Base-by-base conservation (phyloP, 2,329 filamentous ascomycete genomes). In the Metarhizium humberi region DNA sequence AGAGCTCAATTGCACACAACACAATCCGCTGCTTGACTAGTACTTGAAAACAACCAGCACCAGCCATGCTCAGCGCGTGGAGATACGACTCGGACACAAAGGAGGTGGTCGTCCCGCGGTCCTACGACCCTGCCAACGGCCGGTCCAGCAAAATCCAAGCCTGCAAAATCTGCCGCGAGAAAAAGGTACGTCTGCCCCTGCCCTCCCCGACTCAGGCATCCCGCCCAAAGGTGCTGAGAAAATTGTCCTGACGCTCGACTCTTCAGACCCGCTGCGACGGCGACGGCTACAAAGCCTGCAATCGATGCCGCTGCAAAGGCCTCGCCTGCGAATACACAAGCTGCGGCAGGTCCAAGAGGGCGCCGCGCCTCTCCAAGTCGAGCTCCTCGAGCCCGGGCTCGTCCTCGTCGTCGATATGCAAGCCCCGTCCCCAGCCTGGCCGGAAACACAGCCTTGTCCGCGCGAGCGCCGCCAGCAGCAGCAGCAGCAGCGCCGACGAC, bases 21-120 rank as follows among this genome's bases (percentile, higher is more conserved):
- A 25, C 25, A 25, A 25, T 1, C 25, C 3, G 25, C 25, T 25
- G 25, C 25, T 25, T 25, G 20, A 25, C 20, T 25, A 25, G 3
- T 25, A 25, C 25, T 4, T 25, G 25, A 4, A 25, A 25, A 25
- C 25, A 25, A 4, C 25, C 25, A 25, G 25, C 25, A 20, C 30
- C 45, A 13, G 20, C 47, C 29, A 55, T 55, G 53, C 50, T 55
- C 18, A 50, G 16, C 16, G 48, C 53, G 14, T 55, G 53, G 53
- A 46, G 53, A 38, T 55, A 55, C 53, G 53, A 48, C 48, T n/a
- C 48, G 16, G 29, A 55, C 8, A 55, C 53, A 38, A 51, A 51
- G 4, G 46, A 55, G 47, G 42, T 55, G 6, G 53, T 18, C 20
- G 53, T 55, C 5, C 48, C 53, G 48, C 53, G 53, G 11, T 25